Evolutionary conservation across 2,329 filamentous ascomycete species (phyloP), one percentile per base, ranked within the genome.

Genomic region (Xylaria sp.): DNA sequence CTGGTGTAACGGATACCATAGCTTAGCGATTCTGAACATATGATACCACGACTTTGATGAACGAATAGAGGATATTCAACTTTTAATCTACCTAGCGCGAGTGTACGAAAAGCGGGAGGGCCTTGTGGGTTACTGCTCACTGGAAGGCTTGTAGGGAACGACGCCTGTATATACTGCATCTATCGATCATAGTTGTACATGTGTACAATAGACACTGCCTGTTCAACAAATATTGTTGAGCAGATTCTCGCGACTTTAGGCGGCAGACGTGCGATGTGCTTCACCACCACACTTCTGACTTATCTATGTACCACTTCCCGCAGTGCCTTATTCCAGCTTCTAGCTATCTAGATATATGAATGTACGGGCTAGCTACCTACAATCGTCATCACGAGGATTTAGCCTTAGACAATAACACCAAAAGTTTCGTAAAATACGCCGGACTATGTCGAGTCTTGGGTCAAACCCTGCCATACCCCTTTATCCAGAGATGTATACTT

Each of bases 11-110:
- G 53, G 62, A 67, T 63, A 66, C 31, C 53, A 64, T 59, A 57
- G 49, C 59, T 68, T 53, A 49, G 63, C 66, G 57, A 71, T 69
- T 62, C 59, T 66, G 46, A 54, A 63, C 54, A 65, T 65, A 61
- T 63, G 53, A 66, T 68, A 68, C 58, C 65, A 63, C 40, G 56
- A 56, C 13, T 49, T 65, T 57, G 36, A 65, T 54, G 57, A 65
- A 59, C 53, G 46, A 65, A 54, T 31, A 63, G 44, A 65, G 10
- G 23, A 57, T 46, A 26, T 63, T 54, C 9, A 44, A 63, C 57
- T 40, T 44, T 20, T 54, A 53, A 38, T 56, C n/a, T 38, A 56
- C 40, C 23, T 46, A 59, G 46, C 11, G 26, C 28, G 11, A 44
- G 36, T 11, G 40, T 31, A 61, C 33, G 20, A 23, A 26, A 44